Conservation (phyloP, 371 early-diverging fungal species). For the Mucor circinelloides region DNA sequence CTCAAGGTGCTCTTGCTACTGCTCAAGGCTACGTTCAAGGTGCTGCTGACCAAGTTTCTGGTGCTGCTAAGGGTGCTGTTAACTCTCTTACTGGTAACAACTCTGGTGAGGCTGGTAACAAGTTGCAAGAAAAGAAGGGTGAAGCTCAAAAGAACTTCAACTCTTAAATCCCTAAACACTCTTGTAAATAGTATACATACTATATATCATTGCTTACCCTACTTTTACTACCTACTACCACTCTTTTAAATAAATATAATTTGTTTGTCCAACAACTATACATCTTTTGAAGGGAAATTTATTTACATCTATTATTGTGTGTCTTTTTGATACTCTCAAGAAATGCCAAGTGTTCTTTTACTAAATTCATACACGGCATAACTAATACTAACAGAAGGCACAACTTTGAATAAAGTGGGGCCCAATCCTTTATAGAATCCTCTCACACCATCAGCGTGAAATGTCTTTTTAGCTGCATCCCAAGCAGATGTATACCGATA, state of each 20-base stretch:
- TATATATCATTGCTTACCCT: background rate
- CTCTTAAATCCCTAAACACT: slow-evolving; percentile 6
- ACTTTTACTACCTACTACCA: background rate
- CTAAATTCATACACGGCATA: slow-evolving; percentile 68
- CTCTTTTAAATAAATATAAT: background rate
- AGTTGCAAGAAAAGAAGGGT: slow-evolving; percentile 29
- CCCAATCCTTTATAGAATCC: slow-evolving; percentile 90
- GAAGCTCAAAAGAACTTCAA: slow-evolving; percentile 30
- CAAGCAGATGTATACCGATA: slow-evolving; percentile 67
- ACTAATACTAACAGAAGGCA: slow-evolving; percentile 68
- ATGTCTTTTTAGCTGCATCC: slow-evolving; percentile 74
- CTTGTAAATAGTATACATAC: background rate
- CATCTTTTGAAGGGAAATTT: background rate
- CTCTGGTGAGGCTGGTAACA: slow-evolving; percentile 23
- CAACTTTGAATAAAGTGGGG: slow-evolving; percentile 77
- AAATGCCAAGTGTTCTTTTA: slow-evolving; percentile 58
- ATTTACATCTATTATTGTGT: background rate
- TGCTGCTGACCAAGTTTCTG: slow-evolving; percentile 21
- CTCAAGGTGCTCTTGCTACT: slow-evolving; percentile 27
- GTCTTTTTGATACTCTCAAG: slow-evolving; percentile 11
- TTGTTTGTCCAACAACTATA: background rate
- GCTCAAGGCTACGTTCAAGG: slow-evolving; percentile 22
- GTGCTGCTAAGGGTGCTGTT: slow-evolving; percentile 27
- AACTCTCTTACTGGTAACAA: slow-evolving; percentile 30
- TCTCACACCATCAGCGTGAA: slow-evolving; percentile 71